Evolutionary conservation across 2,329 filamentous ascomycete genomes (phyloP).

Genomic region (Alternaria infectoria): DNA sequence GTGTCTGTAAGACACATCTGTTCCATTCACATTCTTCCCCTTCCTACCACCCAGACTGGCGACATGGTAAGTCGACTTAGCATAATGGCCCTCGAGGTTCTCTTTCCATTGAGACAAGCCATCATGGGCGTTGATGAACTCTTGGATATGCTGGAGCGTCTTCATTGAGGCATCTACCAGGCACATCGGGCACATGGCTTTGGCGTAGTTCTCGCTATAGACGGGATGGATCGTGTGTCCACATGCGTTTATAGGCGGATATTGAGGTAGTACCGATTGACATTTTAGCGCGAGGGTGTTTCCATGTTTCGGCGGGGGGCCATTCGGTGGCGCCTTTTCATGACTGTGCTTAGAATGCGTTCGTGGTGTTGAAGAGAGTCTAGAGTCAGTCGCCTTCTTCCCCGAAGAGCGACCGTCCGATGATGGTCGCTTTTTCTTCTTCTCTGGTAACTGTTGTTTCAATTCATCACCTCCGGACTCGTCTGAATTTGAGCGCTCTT

Average conservation of each 20-base stretch:
- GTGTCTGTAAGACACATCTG: not conserved
- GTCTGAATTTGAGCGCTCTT: not conserved
- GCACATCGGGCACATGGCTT: not conserved
- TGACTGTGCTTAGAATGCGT: not conserved
- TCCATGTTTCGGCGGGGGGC: not conserved
- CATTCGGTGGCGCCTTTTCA: not conserved
- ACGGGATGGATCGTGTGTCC: not conserved
- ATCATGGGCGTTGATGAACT: not conserved
- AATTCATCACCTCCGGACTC: not conserved
- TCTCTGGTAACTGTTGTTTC: not conserved
- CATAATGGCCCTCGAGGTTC: not conserved
- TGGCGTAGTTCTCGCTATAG: not conserved
- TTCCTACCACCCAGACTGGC: not conserved
- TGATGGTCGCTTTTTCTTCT: not conserved
- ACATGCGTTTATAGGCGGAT: not conserved
- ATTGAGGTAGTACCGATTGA: not conserved
- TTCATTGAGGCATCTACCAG: not conserved
- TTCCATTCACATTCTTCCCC: not conserved
- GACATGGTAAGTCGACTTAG: not conserved
- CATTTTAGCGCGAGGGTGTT: not conserved
- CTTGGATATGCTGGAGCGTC: not conserved
- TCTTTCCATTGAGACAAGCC: not conserved
- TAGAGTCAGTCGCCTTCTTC: not conserved
- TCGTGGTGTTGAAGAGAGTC: not conserved
- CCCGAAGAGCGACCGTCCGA: not conserved